Evolutionary conservation across 1,139 yeast species (phyloP), one percentile per base, ranked within the genome.

Genomic region (Candida dubliniensis): DNA sequence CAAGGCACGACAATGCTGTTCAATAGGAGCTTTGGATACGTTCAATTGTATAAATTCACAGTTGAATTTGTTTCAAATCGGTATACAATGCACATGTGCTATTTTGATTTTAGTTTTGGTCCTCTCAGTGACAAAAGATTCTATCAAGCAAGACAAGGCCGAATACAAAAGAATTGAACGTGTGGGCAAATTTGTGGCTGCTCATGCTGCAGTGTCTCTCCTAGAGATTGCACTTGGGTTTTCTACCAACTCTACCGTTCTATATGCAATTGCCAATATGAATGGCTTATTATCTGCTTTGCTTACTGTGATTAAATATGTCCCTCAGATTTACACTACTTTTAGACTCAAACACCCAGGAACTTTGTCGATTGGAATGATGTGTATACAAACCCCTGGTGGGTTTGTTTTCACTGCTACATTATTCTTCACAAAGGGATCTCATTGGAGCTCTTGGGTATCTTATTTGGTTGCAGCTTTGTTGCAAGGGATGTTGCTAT

Each of bases 371-470:
- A 72, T 87, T 18, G 79, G 84, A 6, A 87, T 87, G 89, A 86
- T 89, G 93, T 69, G 83, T 43, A 77, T 89, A 50, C 96, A 89
- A 60, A 87, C 95, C 13, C 96, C 96, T 0, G 96, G 96, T 11
- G 96, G 96, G 24, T 84, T 79, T 54, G 50, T 87, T 2, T 88
- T 93, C 83, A 79, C 95, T 0, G 74, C 81, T 12, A 81, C 88
- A 2, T 67, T 89, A 44, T 84, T 81, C 45, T 65, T 79, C 47
- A 79, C 91, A 39, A 85, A 86, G 37, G 95, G 90, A 1, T 81
- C 93, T 1, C 80, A 81, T 49, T 88, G 96, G 96, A 85, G 95
- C 53, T 81, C 91, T 7, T 88, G 95, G 95, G 63, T 87, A 30
- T 87, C 95, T 5, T 86, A 84, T 56, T 73, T 87, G 41, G 77